Evolutionary conservation across 305 asterid genomes (phyloP), one percentile per base, ranked within the genome.

Genomic region (Ajuga reptans): DNA sequence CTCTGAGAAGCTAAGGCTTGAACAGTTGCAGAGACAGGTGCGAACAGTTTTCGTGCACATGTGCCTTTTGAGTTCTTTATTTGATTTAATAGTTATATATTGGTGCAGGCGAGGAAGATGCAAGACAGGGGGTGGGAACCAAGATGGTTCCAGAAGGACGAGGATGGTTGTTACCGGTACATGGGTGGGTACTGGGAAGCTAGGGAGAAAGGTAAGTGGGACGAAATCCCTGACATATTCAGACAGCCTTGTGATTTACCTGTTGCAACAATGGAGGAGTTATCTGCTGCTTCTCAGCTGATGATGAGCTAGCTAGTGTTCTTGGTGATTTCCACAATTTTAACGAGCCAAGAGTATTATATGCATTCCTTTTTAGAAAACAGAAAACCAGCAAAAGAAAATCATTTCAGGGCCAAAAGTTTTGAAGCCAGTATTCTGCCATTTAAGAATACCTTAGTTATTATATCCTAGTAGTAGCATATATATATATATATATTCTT

Each of bases 111-210:
- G 37, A 81, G 98, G 83, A 90, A 71, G 82, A 56, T 93, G 81
- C 98, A 93, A 82, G 98, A 93, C 70, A 81, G 94, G 77, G 98
- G 98, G 4, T 93, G 97, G 97, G 84, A 82, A 68, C 98, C 98
- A 6, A 84, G 87, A 79, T 93, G 98, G 98, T 93, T 90, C 56
- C 43, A 55, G 72, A 87, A 82, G 81, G 96, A 90, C 12, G 92
- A 82, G 66, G 90, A 90, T 10, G 97, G 95, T 33, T 84, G 89
- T 75, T 93, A 93, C 55, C 74, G 78, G 1, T 90, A 93, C 71
- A 54, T 17, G 29, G 95, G 97, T 21, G 98, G 96, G 45, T 90
- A 90, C 72, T 93, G 97, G 97, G 98, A 93, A 75, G 84, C 90
- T 8, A 85, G 89, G 75, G 97, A 84, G 73, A 84, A 81, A 75